Percentiles rank a stretch among this genome's conserved stretches.
These are phyloP conservation scores for Catunica adiposa DNA, from an alignment of 2,329 filamentous ascomycete species.

Conservation along the genomic window DNA sequence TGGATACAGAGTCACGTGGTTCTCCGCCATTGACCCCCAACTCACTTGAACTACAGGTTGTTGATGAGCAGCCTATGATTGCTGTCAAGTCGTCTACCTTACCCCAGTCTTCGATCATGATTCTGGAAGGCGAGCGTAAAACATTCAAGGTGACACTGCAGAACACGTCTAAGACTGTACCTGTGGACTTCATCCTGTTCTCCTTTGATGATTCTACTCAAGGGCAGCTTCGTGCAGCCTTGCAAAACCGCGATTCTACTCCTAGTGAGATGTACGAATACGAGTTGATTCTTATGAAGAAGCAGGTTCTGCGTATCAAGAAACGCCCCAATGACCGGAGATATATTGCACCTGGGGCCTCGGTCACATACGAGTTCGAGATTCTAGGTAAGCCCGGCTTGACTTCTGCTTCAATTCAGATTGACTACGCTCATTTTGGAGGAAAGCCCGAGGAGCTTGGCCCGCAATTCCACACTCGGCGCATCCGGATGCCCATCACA, in stretches of 20 bases:
- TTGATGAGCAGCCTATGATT: slow-evolving; percentile 62
- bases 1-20: slow-evolving; percentile 24
- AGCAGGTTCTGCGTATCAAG: slow-evolving; percentile 46
- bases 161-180: slow-evolving; percentile 54
- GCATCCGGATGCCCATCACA: slow-evolving; percentile 63
- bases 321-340: slow-evolving; percentile 35
- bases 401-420: slow-evolving; percentile 60
- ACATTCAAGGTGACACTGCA: slow-evolving; percentile 63
- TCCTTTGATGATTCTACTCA: slow-evolving; percentile 84
- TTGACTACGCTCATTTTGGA: slow-evolving; percentile 76
- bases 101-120: slow-evolving; percentile 73
- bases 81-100: slow-evolving; percentile 60
- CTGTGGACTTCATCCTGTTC: slow-evolving; percentile 71
- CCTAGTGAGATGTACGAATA: slow-evolving; percentile 72
- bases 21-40: slow-evolving; percentile 30
- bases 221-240: slow-evolving; percentile 54
- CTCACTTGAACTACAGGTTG: slow-evolving; percentile 52
- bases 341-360: slow-evolving; percentile 50
- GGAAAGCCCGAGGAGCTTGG: slow-evolving; percentile 48
- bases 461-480: slow-evolving; percentile 67
- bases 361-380: slow-evolving; percentile 62
- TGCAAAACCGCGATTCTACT: slow-evolving; percentile 60
- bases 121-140: slow-evolving; percentile 75
- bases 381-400: slow-evolving; percentile 75
- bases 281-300: slow-evolving; percentile 60